These are phyloP conservation scores for Aspergillus proliferans DNA, from an alignment of 2,329 filamentous ascomycete genomes.

Conservation along the genomic window DNA sequence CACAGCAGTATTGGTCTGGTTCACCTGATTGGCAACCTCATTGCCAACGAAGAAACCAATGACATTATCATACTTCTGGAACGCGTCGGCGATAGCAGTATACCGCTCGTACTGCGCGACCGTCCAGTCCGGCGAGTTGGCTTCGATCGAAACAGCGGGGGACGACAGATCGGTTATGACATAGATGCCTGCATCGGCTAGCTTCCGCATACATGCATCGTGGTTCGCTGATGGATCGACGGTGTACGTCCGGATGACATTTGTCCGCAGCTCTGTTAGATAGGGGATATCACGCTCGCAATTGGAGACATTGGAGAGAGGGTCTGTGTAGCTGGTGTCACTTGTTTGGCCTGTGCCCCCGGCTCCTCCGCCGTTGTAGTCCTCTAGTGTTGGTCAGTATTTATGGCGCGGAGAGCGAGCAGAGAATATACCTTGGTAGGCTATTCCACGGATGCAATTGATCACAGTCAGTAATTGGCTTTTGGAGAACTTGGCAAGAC, in stretches of 20 bases:
- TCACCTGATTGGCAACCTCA: constrained; percentile 79
- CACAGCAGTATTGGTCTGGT: constrained; percentile 80
- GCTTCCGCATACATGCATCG: constrained; percentile 70
- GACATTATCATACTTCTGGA: constrained; percentile 76
- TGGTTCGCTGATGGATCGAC: constrained; percentile 74
- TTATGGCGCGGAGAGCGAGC: too few relatives aligned
- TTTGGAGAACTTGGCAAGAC: constrained; percentile 47
- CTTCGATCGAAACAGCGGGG: constrained; percentile 74
- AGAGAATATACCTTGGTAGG: too few relatives aligned
- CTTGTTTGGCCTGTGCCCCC: too few relatives aligned
- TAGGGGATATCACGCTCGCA: constrained; percentile 81
- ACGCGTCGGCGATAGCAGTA: constrained; percentile 69
- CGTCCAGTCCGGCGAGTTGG: constrained; percentile 69
- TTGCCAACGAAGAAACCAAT: constrained; percentile 97
- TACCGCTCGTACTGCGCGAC: constrained; percentile 70
- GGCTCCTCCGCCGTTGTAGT: too few relatives aligned
- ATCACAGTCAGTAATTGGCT: constrained; percentile 9
- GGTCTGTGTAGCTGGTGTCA: constrained; percentile 61
- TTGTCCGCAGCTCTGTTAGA: constrained; percentile 70
- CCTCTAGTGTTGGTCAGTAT: too few relatives aligned
- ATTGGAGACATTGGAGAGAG: constrained; percentile 61
- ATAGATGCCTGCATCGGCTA: constrained; percentile 82
- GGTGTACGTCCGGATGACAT: constrained; percentile 87
- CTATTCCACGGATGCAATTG: too few relatives aligned
- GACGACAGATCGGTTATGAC: constrained; percentile 82